phyloP scores from a whole-genome alignment of 495 filamentous ascomycete species.

The Annulohypoxylon bovei region DNA sequence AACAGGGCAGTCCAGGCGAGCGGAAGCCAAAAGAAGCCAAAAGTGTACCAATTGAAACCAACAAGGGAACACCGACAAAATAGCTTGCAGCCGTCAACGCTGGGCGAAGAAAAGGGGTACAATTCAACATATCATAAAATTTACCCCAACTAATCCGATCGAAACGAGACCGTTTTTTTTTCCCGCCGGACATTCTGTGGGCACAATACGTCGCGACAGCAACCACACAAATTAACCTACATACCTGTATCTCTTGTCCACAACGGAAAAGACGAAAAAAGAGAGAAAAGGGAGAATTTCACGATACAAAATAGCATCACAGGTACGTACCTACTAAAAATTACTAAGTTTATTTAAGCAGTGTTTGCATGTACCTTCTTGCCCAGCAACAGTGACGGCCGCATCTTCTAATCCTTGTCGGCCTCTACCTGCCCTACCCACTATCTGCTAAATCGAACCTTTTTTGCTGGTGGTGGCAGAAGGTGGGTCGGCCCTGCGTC shows the following conservation, averaged over 20 bases:
- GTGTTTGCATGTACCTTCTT: neutral
- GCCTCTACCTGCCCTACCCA: neutral
- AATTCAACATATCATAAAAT: slow-evolving; percentile 38
- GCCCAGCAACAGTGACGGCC: neutral
- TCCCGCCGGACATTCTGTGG: slow-evolving; percentile 34
- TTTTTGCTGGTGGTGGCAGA: slow-evolving; percentile 15
- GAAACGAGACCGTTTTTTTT: slow-evolving; percentile 18
- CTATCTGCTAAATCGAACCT: slow-evolving; percentile 12
- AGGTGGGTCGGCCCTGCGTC: slow-evolving; percentile 27
- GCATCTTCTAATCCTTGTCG: neutral
- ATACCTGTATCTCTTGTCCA: too few relatives aligned
- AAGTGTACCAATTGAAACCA: slow-evolving; percentile 27
- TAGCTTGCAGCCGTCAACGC: slow-evolving; percentile 17
- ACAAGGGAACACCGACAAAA: slow-evolving; percentile 28
- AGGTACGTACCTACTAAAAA: slow-evolving; percentile 15
- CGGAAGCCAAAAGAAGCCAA: slow-evolving; percentile 19
- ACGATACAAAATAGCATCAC: neutral
- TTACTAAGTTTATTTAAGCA: slow-evolving; percentile 2
- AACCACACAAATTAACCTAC: slow-evolving; percentile 17
- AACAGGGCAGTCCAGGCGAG: slow-evolving; percentile 32
- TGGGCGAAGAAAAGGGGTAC: slow-evolving; percentile 25
- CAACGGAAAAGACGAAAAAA: slow-evolving; percentile 21
- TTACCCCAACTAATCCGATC: slow-evolving; percentile 45
- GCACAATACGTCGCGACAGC: slow-evolving; percentile 29
- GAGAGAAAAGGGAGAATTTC: neutral